phyloP scores from a whole-genome alignment of 148 eudicot species.

The Camellia sinensis region DNA sequence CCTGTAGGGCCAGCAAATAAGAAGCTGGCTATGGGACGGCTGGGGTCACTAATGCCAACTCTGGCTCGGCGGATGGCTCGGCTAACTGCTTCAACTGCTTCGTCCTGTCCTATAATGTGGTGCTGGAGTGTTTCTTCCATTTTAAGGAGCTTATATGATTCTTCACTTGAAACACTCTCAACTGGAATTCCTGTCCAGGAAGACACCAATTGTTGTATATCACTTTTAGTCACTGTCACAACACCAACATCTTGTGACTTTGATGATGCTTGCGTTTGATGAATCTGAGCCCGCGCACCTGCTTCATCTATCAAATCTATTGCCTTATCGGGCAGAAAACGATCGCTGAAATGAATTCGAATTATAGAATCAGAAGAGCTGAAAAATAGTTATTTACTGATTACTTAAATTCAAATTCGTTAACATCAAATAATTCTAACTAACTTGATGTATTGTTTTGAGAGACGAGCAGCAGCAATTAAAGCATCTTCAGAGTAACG shows the following conservation, averaged over 20 bases:
- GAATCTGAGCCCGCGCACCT: constrained; percentile 16
- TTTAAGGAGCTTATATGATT: constrained; percentile 22
- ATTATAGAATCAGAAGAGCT: too few species aligned
- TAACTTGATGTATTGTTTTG: constrained; percentile 24
- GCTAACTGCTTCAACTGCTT: constrained; percentile 25
- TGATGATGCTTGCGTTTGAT: background rate
- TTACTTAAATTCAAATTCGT: too few species aligned
- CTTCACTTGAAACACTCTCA: constrained; percentile 19
- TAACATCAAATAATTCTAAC: too few species aligned
- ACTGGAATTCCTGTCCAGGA: constrained; percentile 27
- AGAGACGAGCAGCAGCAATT: constrained; percentile 23
- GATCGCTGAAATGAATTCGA: constrained; percentile 13
- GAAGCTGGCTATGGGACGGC: constrained; percentile 32
- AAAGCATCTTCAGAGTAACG: constrained; percentile 23
- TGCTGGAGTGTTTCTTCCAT: constrained; percentile 21
- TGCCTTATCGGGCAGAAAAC: constrained; percentile 27
- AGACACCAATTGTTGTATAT: constrained; percentile 21
- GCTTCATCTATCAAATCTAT: constrained; percentile 34
- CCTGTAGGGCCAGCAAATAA: constrained; percentile 29
- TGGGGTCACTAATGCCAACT: constrained; percentile 27
- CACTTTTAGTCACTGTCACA: constrained; percentile 13
- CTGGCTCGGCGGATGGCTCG: constrained; percentile 29
- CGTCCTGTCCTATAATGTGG: constrained; percentile 25
- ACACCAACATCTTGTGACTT: background rate
- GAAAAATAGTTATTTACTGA: background rate